Percentiles rank a stretch among this genome's conserved stretches.
Conservation (phyloP, 2,329 filamentous ascomycete genomes). For the Macrophomina tecta region DNA sequence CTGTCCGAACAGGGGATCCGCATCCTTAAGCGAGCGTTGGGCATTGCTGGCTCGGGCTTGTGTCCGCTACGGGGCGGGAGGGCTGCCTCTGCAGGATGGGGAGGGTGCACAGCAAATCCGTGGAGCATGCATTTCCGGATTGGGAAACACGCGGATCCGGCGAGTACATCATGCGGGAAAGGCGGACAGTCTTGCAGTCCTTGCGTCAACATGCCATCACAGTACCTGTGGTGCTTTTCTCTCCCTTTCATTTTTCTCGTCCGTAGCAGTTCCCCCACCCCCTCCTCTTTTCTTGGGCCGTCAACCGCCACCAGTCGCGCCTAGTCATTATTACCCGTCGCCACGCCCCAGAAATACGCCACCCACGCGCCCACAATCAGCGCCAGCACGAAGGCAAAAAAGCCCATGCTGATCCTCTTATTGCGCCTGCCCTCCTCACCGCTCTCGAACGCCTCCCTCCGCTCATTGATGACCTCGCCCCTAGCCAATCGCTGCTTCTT, state of each 20-base stretch:
- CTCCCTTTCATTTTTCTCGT: background rate
- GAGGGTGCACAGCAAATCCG: too few species aligned
- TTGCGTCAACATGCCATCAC: too few species aligned
- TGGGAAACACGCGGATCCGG: too few species aligned
- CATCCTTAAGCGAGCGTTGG: background rate
- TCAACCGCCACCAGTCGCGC: too few species aligned
- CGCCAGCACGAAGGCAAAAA: constrained; percentile 53
- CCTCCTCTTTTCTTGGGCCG: too few species aligned
- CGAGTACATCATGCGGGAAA: too few species aligned
- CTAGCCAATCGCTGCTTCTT: constrained; percentile 58
- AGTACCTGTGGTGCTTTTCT: background rate
- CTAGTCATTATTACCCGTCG: constrained; percentile 52
- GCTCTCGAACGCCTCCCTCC: constrained; percentile 50
- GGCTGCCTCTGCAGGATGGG: too few species aligned
- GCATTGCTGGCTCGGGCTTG: background rate
- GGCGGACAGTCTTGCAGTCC: too few species aligned
- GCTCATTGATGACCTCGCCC: constrained; percentile 52
- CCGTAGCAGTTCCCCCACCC: too few species aligned
- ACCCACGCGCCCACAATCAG: constrained; percentile 60
- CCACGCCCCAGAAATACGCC: constrained; percentile 67
- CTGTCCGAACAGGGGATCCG: background rate
- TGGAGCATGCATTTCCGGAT: too few species aligned
- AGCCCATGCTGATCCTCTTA: constrained; percentile 45
- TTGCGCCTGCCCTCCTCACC: constrained; percentile 47
- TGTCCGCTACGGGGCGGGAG: background rate